phyloP scores from a whole-genome alignment of 148 eudicot species.

The Nepenthes mirabilis region DNA sequence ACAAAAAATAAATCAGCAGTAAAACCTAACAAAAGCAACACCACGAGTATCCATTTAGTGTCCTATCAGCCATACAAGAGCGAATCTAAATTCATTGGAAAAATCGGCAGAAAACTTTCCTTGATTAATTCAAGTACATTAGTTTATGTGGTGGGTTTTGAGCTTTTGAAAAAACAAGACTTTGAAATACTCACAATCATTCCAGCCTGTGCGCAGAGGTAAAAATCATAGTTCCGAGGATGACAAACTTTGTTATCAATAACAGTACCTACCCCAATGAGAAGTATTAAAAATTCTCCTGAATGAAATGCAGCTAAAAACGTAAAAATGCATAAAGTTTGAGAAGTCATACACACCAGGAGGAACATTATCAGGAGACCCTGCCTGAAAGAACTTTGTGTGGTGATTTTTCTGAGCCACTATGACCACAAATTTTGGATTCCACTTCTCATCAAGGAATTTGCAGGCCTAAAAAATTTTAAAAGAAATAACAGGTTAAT shows the following conservation, averaged over 20 bases:
- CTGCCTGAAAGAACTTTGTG: constrained; percentile 71
- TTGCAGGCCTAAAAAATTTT: constrained; percentile 45
- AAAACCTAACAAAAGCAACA: too few species aligned
- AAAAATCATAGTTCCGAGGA: constrained; percentile 80
- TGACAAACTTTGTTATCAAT: constrained; percentile 85
- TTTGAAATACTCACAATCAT: constrained; percentile 61
- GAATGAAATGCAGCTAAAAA: not conserved
- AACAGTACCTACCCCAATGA: constrained; percentile 48
- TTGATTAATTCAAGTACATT: too few species aligned
- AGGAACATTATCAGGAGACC: constrained; percentile 77
- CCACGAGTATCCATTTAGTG: too few species aligned
- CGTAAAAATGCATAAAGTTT: not conserved
- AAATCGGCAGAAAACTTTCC: too few species aligned
- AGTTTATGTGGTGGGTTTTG: too few species aligned
- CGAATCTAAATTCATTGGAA: too few species aligned
- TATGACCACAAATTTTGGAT: constrained; percentile 65
- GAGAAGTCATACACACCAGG: constrained; percentile 37
- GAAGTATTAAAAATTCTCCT: not conserved
- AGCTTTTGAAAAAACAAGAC: not conserved
- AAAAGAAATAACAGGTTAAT: not conserved
- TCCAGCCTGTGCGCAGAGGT: constrained; percentile 90
- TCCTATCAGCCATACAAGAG: too few species aligned
- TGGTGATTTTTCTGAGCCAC: constrained; percentile 92
- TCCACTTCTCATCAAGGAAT: constrained; percentile 78
- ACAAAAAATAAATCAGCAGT: too few species aligned